Evolutionary conservation across 192 early-diverging fungal species (phyloP).

Genomic region (Linnemannia zychae): DNA sequence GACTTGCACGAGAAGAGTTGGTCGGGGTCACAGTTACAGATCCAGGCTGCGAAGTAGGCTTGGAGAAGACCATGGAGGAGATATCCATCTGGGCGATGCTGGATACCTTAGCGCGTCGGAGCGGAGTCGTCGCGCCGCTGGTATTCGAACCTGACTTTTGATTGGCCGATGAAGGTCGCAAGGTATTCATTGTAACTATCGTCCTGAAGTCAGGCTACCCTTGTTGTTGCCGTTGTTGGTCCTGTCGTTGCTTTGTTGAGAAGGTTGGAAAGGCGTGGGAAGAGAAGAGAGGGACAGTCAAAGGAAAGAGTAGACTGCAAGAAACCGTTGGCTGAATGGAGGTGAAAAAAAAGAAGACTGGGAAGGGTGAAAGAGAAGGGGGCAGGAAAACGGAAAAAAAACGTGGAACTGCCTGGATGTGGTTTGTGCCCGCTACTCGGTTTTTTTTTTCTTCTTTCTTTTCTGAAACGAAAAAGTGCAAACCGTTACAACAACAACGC

Average conservation of each 20-base stretch:
- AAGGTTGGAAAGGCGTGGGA: background rate
- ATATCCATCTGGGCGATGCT: constrained; percentile 45
- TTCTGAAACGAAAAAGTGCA: background rate
- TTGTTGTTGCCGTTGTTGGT: too few relatives aligned
- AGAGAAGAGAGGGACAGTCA: background rate
- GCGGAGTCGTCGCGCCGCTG: background rate
- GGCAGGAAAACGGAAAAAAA: background rate
- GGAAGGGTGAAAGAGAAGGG: background rate
- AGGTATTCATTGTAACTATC: constrained; percentile 29
- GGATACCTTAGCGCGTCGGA: constrained; percentile 35
- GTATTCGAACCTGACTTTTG: constrained; percentile 5
- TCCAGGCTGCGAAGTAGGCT: background rate
- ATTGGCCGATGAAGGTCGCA: constrained; percentile 30
- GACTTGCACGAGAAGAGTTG: background rate
- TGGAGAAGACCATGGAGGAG: constrained; percentile 17
- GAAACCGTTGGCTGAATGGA: background rate
- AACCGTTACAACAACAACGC: background rate
- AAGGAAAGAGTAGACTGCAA: background rate
- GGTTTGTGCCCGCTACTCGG: background rate
- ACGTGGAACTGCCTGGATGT: background rate
- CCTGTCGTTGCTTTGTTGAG: background rate
- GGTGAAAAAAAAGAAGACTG: background rate
- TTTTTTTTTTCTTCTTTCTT: background rate
- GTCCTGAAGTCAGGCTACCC: too few relatives aligned
- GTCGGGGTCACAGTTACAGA: background rate